Base-by-base conservation (phyloP, 352 stramenopile genomes). In the Phytophthora syringae region DNA sequence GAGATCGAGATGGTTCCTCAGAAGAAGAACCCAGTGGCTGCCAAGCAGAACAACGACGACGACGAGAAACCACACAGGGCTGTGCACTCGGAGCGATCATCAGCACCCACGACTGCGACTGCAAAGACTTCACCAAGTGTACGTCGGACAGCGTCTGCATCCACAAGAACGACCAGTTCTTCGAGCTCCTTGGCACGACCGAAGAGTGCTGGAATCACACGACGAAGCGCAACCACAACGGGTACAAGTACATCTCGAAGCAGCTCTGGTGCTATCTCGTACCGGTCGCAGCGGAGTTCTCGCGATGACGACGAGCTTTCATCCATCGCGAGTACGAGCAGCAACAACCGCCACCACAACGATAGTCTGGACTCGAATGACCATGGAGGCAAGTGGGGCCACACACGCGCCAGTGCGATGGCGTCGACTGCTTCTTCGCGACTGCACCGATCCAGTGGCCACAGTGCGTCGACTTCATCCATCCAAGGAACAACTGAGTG, bases 351-450 rank as follows among this genome's bases (percentile, higher is more conserved):
- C 12, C 84, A 74, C 66, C 87, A 79, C 49, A 81, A 81, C 24
- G 64, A 76, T n/a, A 55, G 64, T 5, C 70, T 22, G 4, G 51
- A 70, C n/a, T 75, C 60, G 4, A 22, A 73, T 34, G 63, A 82
- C 1, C 61, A 72, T 16, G 55, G 60, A 10, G 78, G 81, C 16
- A 84, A 82, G 34, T 89, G 80, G 82, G 80, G 79, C 4, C 81
- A 88, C 36, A 37, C 74, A 18, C 77, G 79, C 13, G 49, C 61
- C 0, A 60, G 65, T 7, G 59, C 67, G 1, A 70, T 71, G 27
- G 62, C 67, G 11, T 66, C 66, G 0, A 66, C 65, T 22, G 44
- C 69, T 44, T 78, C 73, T 28, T 80, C 74, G 10, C 54, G 74
- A 24, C 62, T 76, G 18, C 72, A 83, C 51, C 71, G 60, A 18